Evolutionary conservation across 2,329 filamentous ascomycete genomes (phyloP).

Genomic region (Neonectria neomacrospora): DNA sequence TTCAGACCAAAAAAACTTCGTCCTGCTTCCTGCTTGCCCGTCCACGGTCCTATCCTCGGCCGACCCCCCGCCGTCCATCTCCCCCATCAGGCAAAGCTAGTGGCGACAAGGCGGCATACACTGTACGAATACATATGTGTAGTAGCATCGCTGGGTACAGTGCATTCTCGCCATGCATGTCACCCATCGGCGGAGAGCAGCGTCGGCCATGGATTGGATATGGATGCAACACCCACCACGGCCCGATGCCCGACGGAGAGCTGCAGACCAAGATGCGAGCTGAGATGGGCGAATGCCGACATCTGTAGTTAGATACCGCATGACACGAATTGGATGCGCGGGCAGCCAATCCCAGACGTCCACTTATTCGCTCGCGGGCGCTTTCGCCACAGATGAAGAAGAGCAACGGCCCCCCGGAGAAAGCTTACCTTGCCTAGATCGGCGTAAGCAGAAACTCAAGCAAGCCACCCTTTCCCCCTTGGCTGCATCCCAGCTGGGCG

Average conservation of each 20-base stretch:
- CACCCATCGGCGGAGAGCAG: constrained; percentile 7
- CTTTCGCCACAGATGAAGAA: background rate
- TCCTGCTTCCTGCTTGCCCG: background rate
- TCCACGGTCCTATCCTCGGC: constrained; percentile 1
- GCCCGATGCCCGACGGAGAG: background rate
- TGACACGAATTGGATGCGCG: background rate
- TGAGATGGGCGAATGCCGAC: background rate
- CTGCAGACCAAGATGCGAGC: background rate
- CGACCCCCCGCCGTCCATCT: background rate
- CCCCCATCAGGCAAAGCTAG: constrained; percentile 5
- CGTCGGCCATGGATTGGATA: constrained; percentile 4
- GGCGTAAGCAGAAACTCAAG: background rate
- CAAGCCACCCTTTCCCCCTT: background rate
- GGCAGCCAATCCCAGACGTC: background rate
- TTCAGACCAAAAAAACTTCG: background rate
- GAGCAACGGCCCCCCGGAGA: background rate
- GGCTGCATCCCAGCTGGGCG: background rate
- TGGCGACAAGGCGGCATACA: background rate
- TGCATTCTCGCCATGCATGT: constrained; percentile 11
- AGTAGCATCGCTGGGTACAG: background rate
- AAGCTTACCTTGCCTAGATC: background rate
- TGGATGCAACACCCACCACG: background rate
- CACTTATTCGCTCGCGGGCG: background rate
- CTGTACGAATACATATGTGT: background rate
- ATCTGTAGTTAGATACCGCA: background rate